phyloP scores from a whole-genome alignment of 768 basidiomycete genomes.

The Leccinellum rugosiceps region DNA sequence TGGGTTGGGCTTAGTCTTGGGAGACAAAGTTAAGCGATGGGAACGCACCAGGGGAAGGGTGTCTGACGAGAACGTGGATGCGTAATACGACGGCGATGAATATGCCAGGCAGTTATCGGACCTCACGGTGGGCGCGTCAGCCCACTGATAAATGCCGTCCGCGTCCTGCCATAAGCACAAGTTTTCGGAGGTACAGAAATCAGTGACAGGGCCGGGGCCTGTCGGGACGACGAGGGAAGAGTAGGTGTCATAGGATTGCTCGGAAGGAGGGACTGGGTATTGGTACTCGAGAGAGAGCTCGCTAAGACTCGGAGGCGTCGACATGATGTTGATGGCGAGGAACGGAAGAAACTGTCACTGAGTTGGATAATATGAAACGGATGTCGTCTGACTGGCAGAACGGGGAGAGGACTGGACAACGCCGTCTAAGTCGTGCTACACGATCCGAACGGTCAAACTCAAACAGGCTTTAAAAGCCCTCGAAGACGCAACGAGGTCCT shows the following conservation, averaged over 20 bases:
- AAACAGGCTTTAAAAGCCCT: slow-evolving; percentile 22
- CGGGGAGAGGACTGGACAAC: slow-evolving; percentile 12
- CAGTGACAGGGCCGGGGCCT: slow-evolving; percentile 8
- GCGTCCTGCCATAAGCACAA: slow-evolving; percentile 27
- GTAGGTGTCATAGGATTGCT: slow-evolving; percentile 24
- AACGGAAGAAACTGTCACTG: slow-evolving; percentile 18
- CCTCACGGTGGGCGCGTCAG: slow-evolving; percentile 23
- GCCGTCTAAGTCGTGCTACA: slow-evolving; percentile 11
- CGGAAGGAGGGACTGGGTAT: slow-evolving; percentile 5
- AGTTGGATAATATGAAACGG: slow-evolving; percentile 27
- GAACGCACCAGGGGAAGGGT: slow-evolving; percentile 17
- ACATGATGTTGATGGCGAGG: slow-evolving; percentile 22
- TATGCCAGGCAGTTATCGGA: slow-evolving; percentile 24
- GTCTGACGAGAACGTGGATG: slow-evolving; percentile 16
- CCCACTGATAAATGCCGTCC: slow-evolving; percentile 28
- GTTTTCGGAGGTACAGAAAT: slow-evolving; percentile 29
- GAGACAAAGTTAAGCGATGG: background rate
- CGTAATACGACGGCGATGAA: slow-evolving; percentile 13
- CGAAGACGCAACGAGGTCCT: slow-evolving; percentile 22
- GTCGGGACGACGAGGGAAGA: slow-evolving; percentile 16
- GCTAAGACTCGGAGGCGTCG: slow-evolving; percentile 20
- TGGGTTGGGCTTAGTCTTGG: slow-evolving; percentile 2
- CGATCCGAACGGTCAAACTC: slow-evolving; percentile 11
- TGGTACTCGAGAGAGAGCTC: slow-evolving; percentile 19
- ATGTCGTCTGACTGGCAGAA: background rate